Base-by-base conservation (phyloP, 2,329 filamentous ascomycete species). In the Mycogone perniciosa region DNA sequence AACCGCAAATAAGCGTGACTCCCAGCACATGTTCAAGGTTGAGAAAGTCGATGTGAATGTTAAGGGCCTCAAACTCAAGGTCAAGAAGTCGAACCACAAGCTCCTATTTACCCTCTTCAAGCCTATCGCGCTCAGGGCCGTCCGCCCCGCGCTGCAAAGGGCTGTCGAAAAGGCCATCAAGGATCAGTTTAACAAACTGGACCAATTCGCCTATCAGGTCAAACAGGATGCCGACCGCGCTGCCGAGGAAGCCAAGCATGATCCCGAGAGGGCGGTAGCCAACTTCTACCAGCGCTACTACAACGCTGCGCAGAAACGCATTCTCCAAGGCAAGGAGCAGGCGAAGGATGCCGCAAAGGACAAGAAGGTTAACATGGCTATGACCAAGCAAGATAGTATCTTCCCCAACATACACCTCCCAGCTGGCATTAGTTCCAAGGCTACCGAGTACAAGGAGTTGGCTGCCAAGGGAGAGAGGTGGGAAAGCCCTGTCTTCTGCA, bases 31-130 rank as follows among this genome's bases (percentile, higher is more conserved):
- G 72, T 92, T 97, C 81, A 96, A 96, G 80, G 80, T 97, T 54
- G 89, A 95, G 64, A 91, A 87, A 68, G 86, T 96, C 3, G 77
- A 87, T 38, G 88, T 95, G 20, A 84, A 89, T 60, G 81, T 96
- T 59, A 87, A 88, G 71, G 68, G 91, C 63, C 77, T 96, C 52
- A 81, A 86, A 60, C 84, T 99, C 73, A 96, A 95, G 75, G 70
- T 99, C 58, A 90, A 91, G 78, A 83, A 96, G 76, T 96, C 91
- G 47, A 95, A 86, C 68, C 91, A 97, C 80, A 99, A 96, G 80
- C 64, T 93, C 9, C 77, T 97, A 26, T 96, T 97, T 69, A 75
- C 74, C 49, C 66, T 96, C 35, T 86, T 92, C 76, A 96, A 96
- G 78, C 89, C 91, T 4, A 66, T 97, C 29, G 77, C 95, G 58